Percentiles rank a stretch among this genome's conserved stretches.
phyloP scores from a whole-genome alignment of 1,139 yeast species.

The Kurtzmaniella quercitrusa region DNA sequence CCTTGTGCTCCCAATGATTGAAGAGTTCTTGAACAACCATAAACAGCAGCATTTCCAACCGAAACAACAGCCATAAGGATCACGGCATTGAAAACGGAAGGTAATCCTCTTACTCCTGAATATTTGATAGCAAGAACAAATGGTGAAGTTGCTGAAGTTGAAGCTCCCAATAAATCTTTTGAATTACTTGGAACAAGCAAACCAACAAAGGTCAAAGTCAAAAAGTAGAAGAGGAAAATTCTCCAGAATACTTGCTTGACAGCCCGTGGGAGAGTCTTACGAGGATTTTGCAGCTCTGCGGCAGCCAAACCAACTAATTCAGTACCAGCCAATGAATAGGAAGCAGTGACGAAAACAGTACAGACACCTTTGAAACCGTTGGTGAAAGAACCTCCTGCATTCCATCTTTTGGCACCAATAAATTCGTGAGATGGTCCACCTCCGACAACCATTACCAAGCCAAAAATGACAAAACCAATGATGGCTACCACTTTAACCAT shows the following conservation, averaged over 20 bases:
- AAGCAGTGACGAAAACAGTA: slow-evolving; percentile 39
- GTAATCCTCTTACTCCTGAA: slow-evolving; percentile 46
- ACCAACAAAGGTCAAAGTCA: slow-evolving; percentile 36
- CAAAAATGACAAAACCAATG: slow-evolving; percentile 60
- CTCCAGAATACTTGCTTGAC: slow-evolving; percentile 44
- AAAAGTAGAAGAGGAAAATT: slow-evolving; percentile 36
- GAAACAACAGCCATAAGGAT: slow-evolving; percentile 39
- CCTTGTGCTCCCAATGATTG: slow-evolving; percentile 41
- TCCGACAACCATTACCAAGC: slow-evolving; percentile 60
- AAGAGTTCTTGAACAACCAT: slow-evolving; percentile 41
- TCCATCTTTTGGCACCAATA: slow-evolving; percentile 62
- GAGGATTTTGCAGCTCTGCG: slow-evolving; percentile 34
- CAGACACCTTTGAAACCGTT: slow-evolving; percentile 43
- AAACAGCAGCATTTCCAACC: slow-evolving; percentile 44
- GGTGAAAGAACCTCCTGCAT: slow-evolving; percentile 51
- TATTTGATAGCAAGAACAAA: slow-evolving; percentile 55
- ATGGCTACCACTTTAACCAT: slow-evolving; percentile 59
- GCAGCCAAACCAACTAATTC: slow-evolving; percentile 50
- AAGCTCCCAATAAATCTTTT: slow-evolving; percentile 28
- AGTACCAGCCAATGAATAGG: slow-evolving; percentile 40
- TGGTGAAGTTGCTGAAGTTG: slow-evolving; percentile 41
- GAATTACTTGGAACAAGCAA: slow-evolving; percentile 34
- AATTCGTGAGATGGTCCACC: slow-evolving; percentile 64
- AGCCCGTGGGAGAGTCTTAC: slow-evolving; percentile 36
- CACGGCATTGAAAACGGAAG: slow-evolving; percentile 42